Percentiles rank a stretch among this genome's conserved stretches.
phyloP scores from a whole-genome alignment of 1,284 basidiomycete species.

The Cryptococcus sp. region DNA sequence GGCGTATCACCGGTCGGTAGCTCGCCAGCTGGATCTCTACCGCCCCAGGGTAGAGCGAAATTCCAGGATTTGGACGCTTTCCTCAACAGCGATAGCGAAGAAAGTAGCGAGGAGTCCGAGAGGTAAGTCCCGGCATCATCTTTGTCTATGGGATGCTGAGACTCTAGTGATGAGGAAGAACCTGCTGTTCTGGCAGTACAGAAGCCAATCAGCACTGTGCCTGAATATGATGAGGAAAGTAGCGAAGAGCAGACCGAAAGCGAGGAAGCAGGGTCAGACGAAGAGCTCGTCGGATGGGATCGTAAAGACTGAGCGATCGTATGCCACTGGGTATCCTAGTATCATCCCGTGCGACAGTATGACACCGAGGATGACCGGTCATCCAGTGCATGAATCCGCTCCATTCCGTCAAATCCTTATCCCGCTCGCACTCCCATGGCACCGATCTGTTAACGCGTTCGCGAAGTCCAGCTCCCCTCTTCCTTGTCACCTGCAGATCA shows the following conservation, averaged over 20 bases:
- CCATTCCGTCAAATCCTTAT: no score
- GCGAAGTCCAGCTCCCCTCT: no score
- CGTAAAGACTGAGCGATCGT: no score
- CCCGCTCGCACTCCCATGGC: no score
- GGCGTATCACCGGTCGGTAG: conserved; percentile 1
- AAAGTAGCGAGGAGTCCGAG: conserved; percentile 33
- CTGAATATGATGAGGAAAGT: conserved; percentile 30
- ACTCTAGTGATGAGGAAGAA: conserved; percentile 39
- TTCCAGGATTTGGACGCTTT: conserved; percentile 48
- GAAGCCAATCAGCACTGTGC: conserved; percentile 30
- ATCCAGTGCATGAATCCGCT: no score
- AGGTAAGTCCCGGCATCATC: conserved; percentile 11
- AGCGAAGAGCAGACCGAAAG: conserved; percentile 13
- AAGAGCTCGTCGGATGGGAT: not conserved
- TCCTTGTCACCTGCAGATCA: no score
- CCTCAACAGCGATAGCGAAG: conserved; percentile 39
- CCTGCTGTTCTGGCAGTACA: conserved; percentile 10
- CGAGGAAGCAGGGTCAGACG: conserved; percentile 10
- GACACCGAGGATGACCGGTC: no score
- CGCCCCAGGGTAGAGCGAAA: conserved; percentile 18
- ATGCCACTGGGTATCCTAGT: no score
- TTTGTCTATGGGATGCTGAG: conserved; percentile 31
- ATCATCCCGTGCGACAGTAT: no score
- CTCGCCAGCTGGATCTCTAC: conserved; percentile 20
- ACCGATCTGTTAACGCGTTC: no score